A percentile compares a stretch with the other conserved stretches of the same genome.
These are phyloP conservation scores for Trichopus zeylanicus DNA, from an alignment of 116 monocot species.

Conservation along the genomic window DNA sequence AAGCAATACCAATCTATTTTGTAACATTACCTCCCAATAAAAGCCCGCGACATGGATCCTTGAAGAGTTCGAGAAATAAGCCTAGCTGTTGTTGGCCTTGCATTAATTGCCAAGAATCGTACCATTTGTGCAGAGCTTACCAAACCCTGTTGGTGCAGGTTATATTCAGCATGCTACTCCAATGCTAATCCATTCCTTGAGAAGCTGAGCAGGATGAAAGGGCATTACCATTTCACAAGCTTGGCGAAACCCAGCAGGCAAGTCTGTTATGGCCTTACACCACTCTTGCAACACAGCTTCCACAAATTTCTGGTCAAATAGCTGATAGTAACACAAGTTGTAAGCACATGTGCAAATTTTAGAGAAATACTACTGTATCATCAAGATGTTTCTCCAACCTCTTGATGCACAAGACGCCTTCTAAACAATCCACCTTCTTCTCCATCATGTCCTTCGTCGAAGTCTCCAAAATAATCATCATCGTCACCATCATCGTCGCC, in stretches of 20 bases:
- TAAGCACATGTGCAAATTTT: conserved; percentile 1
- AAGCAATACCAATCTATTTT: neutral
- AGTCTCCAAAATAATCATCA: conserved; percentile 97
- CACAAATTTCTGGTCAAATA: conserved; percentile 86
- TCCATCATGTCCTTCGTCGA: conserved; percentile 95
- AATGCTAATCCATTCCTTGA: neutral
- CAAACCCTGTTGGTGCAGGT: conserved; percentile 45
- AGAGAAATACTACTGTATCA: neutral
- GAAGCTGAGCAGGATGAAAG: neutral
- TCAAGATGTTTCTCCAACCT: conserved; percentile 42
- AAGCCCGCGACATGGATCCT: conserved; percentile 69
- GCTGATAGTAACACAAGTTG: conserved; percentile 24
- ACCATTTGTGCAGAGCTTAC: conserved; percentile 96
- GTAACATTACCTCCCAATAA: conserved; percentile 79
- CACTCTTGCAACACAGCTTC: conserved; percentile 97
- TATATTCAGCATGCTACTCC: neutral
- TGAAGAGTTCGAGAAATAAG: conserved; percentile 74
- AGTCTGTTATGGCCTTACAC: conserved; percentile 77
- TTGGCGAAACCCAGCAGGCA: conserved; percentile 90
- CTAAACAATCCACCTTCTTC: conserved; percentile 93
- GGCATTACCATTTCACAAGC: conserved; percentile 86
- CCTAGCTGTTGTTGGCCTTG: conserved; percentile 77
- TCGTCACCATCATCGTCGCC: conserved; percentile 98
- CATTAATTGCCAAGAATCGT: conserved; percentile 68
- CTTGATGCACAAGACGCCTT: conserved; percentile 66